Base-by-base conservation (phyloP, 768 basidiomycete species). In the Exidia glandulosa region DNA sequence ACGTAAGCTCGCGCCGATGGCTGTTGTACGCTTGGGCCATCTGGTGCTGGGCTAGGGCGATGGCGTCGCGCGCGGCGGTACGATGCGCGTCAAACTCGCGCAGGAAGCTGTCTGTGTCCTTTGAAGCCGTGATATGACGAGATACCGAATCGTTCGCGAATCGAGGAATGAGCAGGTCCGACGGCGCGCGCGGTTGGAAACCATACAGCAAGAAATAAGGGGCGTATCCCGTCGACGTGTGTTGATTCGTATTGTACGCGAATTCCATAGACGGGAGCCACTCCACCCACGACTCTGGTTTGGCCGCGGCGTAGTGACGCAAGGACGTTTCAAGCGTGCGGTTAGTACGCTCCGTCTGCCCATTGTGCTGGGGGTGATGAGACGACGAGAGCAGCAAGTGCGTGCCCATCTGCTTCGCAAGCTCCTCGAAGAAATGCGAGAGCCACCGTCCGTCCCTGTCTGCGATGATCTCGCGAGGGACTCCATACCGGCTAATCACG, bases 281-380 rank as follows among this genome's bases (percentile, higher is more conserved):
- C 10, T 69, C 60, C 0, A 66, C 60, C 74, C 73, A 75, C 36
- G 74, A 73, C 63, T 67, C 63, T 59, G 72, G 70, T 27, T 63
- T 57, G 31, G 57, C 56, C 55, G 9, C 33, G 16, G 45, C 55
- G 29, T 29, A 47, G 56, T 60, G 59, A n/a, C 59, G n/a, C 16
- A 62, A 48, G 60, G 61, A 61, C 19, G 56, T 50, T 4, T 31
- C 57, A 10, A 64, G 54, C 23, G 63, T 57, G 0, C 32, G 70
- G 57, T 76, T 78, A 19, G 65, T 67, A 19, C 71, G 62, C 63
- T 76, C 74, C 0, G 73, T 75, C 30, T 68, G 71, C 56, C 72
- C 70, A 57, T 79, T 73, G 3, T 75, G 73, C 63, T 79, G 71
- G 0, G 76, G 78, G 52, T 80, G 79, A 60, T 74, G 79, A 0